phyloP scores from a whole-genome alignment of 148 eudicot genomes.

The Spergularia marina region DNA sequence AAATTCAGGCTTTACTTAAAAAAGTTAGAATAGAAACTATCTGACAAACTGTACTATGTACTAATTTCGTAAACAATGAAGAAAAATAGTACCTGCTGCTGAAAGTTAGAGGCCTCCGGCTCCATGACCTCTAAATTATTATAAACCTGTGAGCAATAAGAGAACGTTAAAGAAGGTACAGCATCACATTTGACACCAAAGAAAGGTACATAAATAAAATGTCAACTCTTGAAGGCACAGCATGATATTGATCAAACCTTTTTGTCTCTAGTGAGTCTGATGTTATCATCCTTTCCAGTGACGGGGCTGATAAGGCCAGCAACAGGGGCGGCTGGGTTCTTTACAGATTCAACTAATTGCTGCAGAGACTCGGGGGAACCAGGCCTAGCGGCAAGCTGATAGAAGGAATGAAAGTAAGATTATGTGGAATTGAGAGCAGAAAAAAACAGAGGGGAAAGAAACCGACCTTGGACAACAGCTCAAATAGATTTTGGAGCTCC shows the following conservation, averaged over 20 bases:
- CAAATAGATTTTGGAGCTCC: slow-evolving; percentile 82
- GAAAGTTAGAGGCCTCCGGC: slow-evolving; percentile 69
- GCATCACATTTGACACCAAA: no score
- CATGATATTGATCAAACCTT: slow-evolving; percentile 40
- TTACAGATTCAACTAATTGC: slow-evolving; percentile 79
- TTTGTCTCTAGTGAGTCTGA: slow-evolving; percentile 60
- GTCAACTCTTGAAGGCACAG: neutral
- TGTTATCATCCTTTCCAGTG: slow-evolving; percentile 57
- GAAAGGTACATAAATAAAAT: neutral
- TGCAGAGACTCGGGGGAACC: slow-evolving; percentile 91
- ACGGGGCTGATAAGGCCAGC: slow-evolving; percentile 41
- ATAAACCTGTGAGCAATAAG: slow-evolving; percentile 45
- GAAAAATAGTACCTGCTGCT: slow-evolving; percentile 55
- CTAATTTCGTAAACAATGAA: neutral
- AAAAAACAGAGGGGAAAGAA: slow-evolving; percentile 2
- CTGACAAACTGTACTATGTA: no score
- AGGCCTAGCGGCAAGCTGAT: slow-evolving; percentile 86
- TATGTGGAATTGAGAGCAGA: neutral
- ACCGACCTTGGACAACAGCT: slow-evolving; percentile 74
- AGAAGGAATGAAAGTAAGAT: slow-evolving; percentile 8
- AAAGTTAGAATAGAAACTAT: no score
- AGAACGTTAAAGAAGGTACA: slow-evolving; percentile 1
- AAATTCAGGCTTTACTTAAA: no score
- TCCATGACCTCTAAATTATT: slow-evolving; percentile 46
- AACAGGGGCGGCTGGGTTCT: slow-evolving; percentile 60